Conservation (phyloP, 352 stramenopile genomes). For the Pythium apleroticum region DNA sequence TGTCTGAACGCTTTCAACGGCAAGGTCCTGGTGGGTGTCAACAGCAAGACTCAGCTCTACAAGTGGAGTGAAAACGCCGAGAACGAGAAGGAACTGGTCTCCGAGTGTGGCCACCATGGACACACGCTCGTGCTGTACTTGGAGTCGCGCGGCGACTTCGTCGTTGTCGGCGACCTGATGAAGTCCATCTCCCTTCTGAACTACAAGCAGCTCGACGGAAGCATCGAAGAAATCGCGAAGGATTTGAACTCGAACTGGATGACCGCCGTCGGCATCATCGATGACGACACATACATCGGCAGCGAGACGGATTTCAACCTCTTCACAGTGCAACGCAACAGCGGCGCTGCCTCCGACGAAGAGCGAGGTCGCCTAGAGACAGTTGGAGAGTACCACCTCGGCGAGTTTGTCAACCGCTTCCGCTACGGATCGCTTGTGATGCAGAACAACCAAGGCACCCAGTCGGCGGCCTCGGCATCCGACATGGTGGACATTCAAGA, state of each 20-base stretch:
- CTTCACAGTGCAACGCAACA: conserved; percentile 94
- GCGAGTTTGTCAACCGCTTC: conserved; percentile 97
- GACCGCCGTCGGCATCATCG: conserved; percentile 92
- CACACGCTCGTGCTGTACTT: conserved; percentile 96
- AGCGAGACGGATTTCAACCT: conserved; percentile 95
- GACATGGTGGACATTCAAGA: conserved; percentile 58
- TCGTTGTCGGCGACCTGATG: conserved; percentile 97
- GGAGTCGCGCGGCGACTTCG: conserved; percentile 93
- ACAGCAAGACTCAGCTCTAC: conserved; percentile 94
- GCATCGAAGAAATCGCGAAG: conserved; percentile 94
- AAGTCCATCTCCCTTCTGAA: conserved; percentile 95
- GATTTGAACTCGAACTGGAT: conserved; percentile 98
- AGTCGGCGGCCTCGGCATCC: conserved; percentile 11
- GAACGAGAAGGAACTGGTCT: conserved; percentile 88
- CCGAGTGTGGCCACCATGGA: conserved; percentile 93
- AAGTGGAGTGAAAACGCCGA: conserved; percentile 90
- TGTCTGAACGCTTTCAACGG: conserved; percentile 94
- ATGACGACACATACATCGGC: conserved; percentile 95
- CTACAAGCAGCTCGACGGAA: conserved; percentile 91
- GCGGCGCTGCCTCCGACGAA: conserved; percentile 91
- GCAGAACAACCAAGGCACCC: conserved; percentile 60
- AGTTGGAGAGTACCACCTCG: conserved; percentile 93
- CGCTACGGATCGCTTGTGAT: conserved; percentile 95
- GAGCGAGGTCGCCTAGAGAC: conserved; percentile 92
- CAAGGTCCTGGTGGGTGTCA: conserved; percentile 92